Evolutionary conservation across 441 rosid species (phyloP).

Genomic region (Gossypium trilobum): DNA sequence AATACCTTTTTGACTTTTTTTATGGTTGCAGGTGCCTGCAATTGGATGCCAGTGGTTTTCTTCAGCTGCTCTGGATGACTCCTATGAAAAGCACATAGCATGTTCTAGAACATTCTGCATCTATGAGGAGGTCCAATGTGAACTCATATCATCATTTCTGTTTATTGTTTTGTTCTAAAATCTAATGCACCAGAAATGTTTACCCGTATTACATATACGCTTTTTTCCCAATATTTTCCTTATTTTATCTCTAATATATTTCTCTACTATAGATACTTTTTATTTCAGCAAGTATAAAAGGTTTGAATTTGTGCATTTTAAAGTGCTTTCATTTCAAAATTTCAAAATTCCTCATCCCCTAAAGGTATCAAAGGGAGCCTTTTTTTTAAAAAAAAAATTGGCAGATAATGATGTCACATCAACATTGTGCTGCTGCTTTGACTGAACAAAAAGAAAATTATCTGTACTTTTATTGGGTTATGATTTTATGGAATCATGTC

Average conservation of each 20-base stretch:
- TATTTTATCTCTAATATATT: neutral
- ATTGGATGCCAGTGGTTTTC: conserved; percentile 85
- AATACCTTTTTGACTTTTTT: conserved; percentile 6
- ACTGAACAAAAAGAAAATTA: conserved; percentile 1
- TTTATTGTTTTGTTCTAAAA: neutral
- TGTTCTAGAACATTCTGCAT: conserved; percentile 73
- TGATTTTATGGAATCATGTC: neutral
- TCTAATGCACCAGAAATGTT: neutral
- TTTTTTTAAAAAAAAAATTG: neutral
- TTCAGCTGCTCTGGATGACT: conserved; percentile 32
- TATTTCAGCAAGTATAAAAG: neutral
- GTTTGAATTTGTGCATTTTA: neutral
- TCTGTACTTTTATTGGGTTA: neutral
- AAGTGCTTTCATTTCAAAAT: neutral
- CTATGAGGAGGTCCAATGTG: conserved; percentile 57
- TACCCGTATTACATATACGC: neutral
- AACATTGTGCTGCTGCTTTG: neutral
- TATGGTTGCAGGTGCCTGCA: conserved; percentile 42
- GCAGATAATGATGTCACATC: neutral
- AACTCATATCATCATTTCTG: neutral
- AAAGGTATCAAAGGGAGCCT: neutral
- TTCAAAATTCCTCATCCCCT: neutral
- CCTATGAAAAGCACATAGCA: conserved; percentile 51
- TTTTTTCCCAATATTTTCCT: neutral
- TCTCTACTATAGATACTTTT: neutral